Percentiles rank a stretch among this genome's conserved stretches.
Evolutionary conservation across 306 rosid species (phyloP).

Genomic region (Vigna radiata): DNA sequence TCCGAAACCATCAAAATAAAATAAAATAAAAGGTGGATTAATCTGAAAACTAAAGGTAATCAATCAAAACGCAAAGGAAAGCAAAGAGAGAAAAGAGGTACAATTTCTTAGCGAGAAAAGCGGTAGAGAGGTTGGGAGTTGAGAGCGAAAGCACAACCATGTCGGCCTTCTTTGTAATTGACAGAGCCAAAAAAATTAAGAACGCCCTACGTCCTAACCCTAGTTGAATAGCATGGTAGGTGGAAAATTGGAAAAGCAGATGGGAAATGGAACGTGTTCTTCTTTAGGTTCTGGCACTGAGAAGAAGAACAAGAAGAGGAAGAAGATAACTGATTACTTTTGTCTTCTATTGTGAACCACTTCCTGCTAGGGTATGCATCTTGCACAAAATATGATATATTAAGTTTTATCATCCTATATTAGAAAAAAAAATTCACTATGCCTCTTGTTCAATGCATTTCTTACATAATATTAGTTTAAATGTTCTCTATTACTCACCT

Average conservation of each 20-base stretch:
- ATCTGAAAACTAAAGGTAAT: not conserved
- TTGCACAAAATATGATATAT: not conserved
- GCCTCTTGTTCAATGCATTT: too few species aligned
- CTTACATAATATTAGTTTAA: too few species aligned
- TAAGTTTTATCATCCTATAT: too few species aligned
- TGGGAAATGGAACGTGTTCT: not conserved
- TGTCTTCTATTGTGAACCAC: slow-evolving; percentile 24
- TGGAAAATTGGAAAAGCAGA: slow-evolving; percentile 2
- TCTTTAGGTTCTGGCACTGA: slow-evolving; percentile 21
- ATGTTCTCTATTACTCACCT: too few species aligned
- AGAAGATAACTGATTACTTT: slow-evolving; percentile 25
- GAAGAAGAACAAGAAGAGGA: slow-evolving; percentile 11
- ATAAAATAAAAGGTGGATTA: not conserved
- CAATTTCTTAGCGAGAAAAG: slow-evolving; percentile 65
- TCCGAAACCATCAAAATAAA: not conserved
- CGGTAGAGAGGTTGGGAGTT: slow-evolving; percentile 54
- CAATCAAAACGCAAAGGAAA: not conserved
- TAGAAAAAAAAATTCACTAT: too few species aligned
- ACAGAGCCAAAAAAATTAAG: slow-evolving; percentile 14
- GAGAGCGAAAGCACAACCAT: slow-evolving; percentile 72
- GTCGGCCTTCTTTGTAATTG: slow-evolving; percentile 12
- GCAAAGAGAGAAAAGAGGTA: slow-evolving; percentile 37
- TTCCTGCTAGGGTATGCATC: slow-evolving; percentile 34
- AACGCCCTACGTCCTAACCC: slow-evolving; percentile 51
- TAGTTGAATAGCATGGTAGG: slow-evolving; percentile 45